A percentile compares a stretch with the other conserved stretches of the same genome.
phyloP scores from a whole-genome alignment of 176 grass and related monocot genomes.

The Paspalum vaginatum region DNA sequence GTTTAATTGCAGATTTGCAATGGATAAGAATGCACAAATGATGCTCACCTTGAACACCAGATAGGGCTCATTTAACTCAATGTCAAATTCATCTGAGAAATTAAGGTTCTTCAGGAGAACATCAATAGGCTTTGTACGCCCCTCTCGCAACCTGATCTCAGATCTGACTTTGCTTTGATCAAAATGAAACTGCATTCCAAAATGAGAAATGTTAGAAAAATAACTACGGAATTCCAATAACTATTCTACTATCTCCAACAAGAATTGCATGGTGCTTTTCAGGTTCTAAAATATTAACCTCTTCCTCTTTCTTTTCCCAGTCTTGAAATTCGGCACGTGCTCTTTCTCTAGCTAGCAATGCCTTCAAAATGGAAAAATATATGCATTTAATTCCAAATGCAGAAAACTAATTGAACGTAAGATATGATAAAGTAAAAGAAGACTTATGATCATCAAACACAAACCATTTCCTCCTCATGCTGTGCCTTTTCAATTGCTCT shows the following conservation, averaged over 20 bases:
- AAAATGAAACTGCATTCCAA: conserved; percentile 81
- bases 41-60: conserved; percentile 85
- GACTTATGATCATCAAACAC: conserved; percentile 27
- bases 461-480: conserved; percentile 96
- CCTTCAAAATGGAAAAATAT: conserved; percentile 56
- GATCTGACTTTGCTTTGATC: conserved; percentile 99
- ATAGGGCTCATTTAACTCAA: conserved; percentile 97
- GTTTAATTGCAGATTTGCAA: conserved; percentile 8
- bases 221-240: no score
- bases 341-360: conserved; percentile 86
- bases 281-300: conserved; percentile 55
- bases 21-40: neutral
- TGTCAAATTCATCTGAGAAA: conserved; percentile 77
- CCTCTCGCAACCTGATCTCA: conserved; percentile 89
- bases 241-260: conserved; percentile 18
- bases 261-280: neutral
- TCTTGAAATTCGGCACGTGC: conserved; percentile 94
- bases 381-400: conserved; percentile 32
- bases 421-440: neutral
- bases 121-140: conserved; percentile 96
- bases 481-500: conserved; percentile 97
- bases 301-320: conserved; percentile 99
- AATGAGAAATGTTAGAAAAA: conserved; percentile 36
- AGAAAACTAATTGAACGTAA: conserved; percentile 24
- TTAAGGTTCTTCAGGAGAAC: conserved; percentile 90